Evolutionary conservation across 768 basidiomycete species (phyloP), one percentile per base, ranked within the genome.

Genomic region (Cystobasidiopsis lactophilus): DNA sequence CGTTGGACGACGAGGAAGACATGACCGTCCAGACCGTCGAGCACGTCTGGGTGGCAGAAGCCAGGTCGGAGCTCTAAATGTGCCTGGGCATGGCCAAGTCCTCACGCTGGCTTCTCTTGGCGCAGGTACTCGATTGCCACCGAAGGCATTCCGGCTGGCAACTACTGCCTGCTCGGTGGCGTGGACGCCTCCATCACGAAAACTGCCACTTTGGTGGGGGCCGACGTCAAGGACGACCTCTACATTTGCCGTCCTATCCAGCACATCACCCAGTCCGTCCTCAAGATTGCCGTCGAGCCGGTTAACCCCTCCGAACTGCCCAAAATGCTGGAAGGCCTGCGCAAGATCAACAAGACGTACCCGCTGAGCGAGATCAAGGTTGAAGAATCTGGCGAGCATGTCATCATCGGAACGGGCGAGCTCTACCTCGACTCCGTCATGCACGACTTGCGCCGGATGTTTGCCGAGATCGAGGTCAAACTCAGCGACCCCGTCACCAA

Each of bases 381-480:
- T 24, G 93, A 98, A 67, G 93, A 98, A 68, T 85, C 82, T 50
- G 93, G 93, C 19, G 93, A 98, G 65, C 93, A 98, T 65, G 84
- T 98, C 54, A 69, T 98, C 56, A 78, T 96, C 57, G 93, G 93
- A 50, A 95, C 93, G 1, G 93, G 93, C 47, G 93, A 98, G 64
- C 70, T 98, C 48, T 96, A 91, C 68, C 72, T 98, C 61, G 93
- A 98, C 65, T 91, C 82, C 58, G 82, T 91, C 41, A 79, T 98
- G 79, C 91, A 98, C 63, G 93, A 98, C 67, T 69, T 98, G 48
- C 74, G 93, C 56, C 76, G 74, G 56, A 64, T 96, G 55, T 98
- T 91, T 69, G 79, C 88, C 29, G 93, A 98, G 71, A 93, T 96
- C 60, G 93, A 98, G 73, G 95, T 98, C 73, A 98, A 98, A 72